phyloP scores from a whole-genome alignment of 805 yeast species.

The Metschnikowia cerradonensis region DNA sequence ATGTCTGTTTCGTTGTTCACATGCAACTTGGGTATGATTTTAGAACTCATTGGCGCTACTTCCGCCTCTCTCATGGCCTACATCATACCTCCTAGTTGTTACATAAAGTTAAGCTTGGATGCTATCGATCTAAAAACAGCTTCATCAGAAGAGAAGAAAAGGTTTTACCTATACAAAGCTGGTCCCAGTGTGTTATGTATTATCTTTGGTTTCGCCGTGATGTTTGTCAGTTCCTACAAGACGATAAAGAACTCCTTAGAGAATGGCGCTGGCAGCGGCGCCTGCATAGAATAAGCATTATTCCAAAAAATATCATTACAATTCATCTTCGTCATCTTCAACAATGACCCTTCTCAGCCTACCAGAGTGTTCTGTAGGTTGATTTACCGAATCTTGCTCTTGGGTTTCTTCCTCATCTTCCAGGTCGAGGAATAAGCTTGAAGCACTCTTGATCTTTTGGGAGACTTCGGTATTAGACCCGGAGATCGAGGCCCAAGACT shows the following conservation, averaged over 20 bases:
- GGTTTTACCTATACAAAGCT: conserved; percentile 38
- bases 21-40: conserved; percentile 83
- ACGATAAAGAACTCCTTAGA: conserved; percentile 50
- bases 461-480: conserved; percentile 5
- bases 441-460: conserved; percentile 10
- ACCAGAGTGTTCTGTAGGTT: not conserved
- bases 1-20: conserved; percentile 76
- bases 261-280: conserved; percentile 36
- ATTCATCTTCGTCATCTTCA: conserved; percentile 25
- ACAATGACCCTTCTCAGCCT: conserved; percentile 18
- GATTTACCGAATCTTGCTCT: not conserved
- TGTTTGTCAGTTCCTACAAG: conserved; percentile 77
- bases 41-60: conserved; percentile 89
- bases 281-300: conserved; percentile 42
- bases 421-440: conserved; percentile 16
- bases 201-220: conserved; percentile 67
- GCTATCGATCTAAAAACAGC: conserved; percentile 31
- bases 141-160: conserved; percentile 19
- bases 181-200: conserved; percentile 60
- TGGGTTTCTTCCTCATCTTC: conserved; percentile 10
- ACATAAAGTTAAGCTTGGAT: conserved; percentile 55
- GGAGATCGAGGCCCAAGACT: conserved; percentile 15
- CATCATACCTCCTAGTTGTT: conserved; percentile 85
- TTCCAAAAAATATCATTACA: not conserved
- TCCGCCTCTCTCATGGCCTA: conserved; percentile 92